Evolutionary conservation across 1,139 yeast species (phyloP).

Genomic region (Candida glucosophila): DNA sequence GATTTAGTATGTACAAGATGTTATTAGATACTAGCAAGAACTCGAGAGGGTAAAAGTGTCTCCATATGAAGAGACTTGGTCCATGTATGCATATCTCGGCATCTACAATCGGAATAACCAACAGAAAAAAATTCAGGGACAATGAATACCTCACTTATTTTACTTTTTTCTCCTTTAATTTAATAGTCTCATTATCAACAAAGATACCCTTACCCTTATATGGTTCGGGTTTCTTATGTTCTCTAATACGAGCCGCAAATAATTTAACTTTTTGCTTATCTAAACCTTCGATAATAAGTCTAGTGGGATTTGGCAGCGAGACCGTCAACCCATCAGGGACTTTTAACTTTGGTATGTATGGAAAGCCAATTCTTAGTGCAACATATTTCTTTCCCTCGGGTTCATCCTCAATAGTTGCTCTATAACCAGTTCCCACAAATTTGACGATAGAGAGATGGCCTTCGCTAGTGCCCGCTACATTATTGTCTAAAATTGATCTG

Average conservation of each 20-base stretch:
- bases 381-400: slow-evolving; percentile 51
- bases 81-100: too few relatives aligned
- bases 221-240: slow-evolving; percentile 92
- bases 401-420: slow-evolving; percentile 62
- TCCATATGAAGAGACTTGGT: too few relatives aligned
- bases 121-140: too few relatives aligned
- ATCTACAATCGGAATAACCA: too few relatives aligned
- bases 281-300: slow-evolving; percentile 77
- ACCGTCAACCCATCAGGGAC: slow-evolving; percentile 76
- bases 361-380: slow-evolving; percentile 68
- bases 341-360: slow-evolving; percentile 61
- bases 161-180: slow-evolving; percentile 84
- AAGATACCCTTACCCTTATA: slow-evolving; percentile 98
- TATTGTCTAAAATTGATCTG: slow-evolving; percentile 69
- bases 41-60: too few relatives aligned
- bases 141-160: slow-evolving; percentile 37
- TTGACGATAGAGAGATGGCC: slow-evolving; percentile 85
- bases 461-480: slow-evolving; percentile 80
- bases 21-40: too few relatives aligned
- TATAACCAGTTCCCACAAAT: slow-evolving; percentile 95
- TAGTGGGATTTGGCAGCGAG: slow-evolving; percentile 77
- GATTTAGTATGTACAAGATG: too few relatives aligned
- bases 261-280: slow-evolving; percentile 82
- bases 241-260: slow-evolving; percentile 84
- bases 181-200: slow-evolving; percentile 84